Conservation (phyloP, 164 flowering plant genomes). For the Pachysandra terminalis region DNA sequence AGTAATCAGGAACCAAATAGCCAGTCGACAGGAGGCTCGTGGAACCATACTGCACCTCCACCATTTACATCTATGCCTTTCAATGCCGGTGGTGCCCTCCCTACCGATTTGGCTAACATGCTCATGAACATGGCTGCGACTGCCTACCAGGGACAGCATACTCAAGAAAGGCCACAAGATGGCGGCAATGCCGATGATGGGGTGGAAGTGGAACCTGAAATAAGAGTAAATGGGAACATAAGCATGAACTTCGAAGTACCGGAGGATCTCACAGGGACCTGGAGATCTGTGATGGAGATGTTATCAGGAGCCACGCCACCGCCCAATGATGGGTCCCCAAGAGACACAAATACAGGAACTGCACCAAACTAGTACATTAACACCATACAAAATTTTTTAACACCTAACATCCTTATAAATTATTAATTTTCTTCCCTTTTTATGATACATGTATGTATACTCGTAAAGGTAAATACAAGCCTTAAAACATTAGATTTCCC, state of each 20-base stretch:
- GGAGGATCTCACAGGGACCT: constrained; percentile 52
- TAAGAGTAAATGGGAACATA: constrained; percentile 48
- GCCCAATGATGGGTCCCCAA: constrained; percentile 40
- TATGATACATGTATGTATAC: no score
- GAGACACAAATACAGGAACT: constrained; percentile 36
- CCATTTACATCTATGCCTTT: constrained; percentile 49
- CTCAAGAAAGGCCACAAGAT: constrained; percentile 26
- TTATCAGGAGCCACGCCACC: constrained; percentile 52
- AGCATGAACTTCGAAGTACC: constrained; percentile 54
- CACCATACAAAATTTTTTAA: background rate
- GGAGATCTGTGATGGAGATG: constrained; percentile 75
- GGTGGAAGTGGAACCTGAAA: constrained; percentile 39
- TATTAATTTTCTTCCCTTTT: no score
- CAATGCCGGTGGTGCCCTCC: constrained; percentile 30
- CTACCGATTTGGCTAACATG: constrained; percentile 52
- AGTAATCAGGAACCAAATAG: constrained; percentile 24
- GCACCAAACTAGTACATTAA: constrained; percentile 25
- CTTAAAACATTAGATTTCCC: no score
- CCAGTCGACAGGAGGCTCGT: constrained; percentile 36
- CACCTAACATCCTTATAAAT: background rate
- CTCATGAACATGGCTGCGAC: constrained; percentile 45
- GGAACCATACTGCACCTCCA: constrained; percentile 27
- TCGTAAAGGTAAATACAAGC: no score
- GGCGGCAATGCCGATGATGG: constrained; percentile 15
- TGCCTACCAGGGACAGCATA: constrained; percentile 32